phyloP scores from a whole-genome alignment of 768 basidiomycete species.

The Amanita polypyramis region DNA sequence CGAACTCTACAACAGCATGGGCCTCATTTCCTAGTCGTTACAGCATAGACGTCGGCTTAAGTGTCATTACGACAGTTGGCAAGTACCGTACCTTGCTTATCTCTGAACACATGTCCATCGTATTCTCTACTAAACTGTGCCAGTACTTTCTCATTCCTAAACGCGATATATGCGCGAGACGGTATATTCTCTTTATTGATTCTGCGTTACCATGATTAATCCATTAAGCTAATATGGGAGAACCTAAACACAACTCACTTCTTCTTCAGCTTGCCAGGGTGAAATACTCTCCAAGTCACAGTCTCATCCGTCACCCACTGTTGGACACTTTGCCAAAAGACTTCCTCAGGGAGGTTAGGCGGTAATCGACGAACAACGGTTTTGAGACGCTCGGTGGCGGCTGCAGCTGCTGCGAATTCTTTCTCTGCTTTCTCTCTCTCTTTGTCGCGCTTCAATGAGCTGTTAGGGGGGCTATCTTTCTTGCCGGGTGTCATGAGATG shows the following conservation, averaged over 20 bases:
- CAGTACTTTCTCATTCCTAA: slow-evolving; percentile 66
- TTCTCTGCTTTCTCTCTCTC: slow-evolving; percentile 25
- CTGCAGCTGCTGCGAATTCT: slow-evolving; percentile 17
- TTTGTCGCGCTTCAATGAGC: slow-evolving; percentile 21
- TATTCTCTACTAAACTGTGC: slow-evolving; percentile 73
- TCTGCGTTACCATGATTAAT: slow-evolving; percentile 26
- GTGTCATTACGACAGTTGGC: neutral
- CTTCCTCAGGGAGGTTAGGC: slow-evolving; percentile 80
- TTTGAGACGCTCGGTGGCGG: slow-evolving; percentile 60
- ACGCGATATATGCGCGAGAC: slow-evolving; percentile 88
- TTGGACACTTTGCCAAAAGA: slow-evolving; percentile 91
- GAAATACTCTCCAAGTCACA: slow-evolving; percentile 53
- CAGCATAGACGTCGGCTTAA: neutral
- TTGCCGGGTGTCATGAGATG: slow-evolving; percentile 13
- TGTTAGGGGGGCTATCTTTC: slow-evolving; percentile 19
- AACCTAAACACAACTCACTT: slow-evolving; percentile 42
- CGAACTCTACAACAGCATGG: slow-evolving; percentile 85
- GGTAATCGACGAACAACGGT: slow-evolving; percentile 81
- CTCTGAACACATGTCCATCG: slow-evolving; percentile 86
- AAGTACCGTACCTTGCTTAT: slow-evolving; percentile 64
- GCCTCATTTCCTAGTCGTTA: slow-evolving; percentile 70
- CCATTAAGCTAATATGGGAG: neutral
- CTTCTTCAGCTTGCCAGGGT: slow-evolving; percentile 59
- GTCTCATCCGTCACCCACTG: slow-evolving; percentile 77
- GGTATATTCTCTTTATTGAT: slow-evolving; percentile 75